Conservation (phyloP, 768 basidiomycete species). For the Psilocybe azurescens region DNA sequence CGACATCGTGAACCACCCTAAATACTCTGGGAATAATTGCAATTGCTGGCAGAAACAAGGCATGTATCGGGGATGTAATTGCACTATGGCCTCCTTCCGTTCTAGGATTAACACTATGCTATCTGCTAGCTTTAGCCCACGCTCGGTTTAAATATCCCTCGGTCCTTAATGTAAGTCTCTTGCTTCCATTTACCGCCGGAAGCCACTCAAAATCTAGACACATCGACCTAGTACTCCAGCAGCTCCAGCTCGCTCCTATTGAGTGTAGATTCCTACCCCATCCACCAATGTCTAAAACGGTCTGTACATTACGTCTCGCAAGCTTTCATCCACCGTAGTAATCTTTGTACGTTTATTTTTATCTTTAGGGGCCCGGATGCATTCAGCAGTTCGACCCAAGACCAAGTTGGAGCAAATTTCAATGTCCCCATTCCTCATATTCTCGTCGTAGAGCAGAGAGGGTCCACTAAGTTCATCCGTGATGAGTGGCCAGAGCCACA, state of each 20-base stretch:
- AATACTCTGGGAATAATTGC: not conserved
- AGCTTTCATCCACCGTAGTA: not conserved
- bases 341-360: not conserved
- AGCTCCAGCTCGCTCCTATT: not conserved
- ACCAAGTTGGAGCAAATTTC: not conserved
- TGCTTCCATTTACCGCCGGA: not conserved
- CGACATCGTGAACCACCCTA: not conserved
- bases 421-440: not conserved
- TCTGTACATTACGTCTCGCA: not conserved
- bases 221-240: not conserved
- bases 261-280: not conserved
- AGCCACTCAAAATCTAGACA: not conserved
- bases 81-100: not conserved
- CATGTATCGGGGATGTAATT: not conserved
- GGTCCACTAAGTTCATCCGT: not conserved
- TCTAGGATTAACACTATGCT: not conserved
- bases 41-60: not conserved
- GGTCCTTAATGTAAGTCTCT: not conserved
- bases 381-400: not conserved
- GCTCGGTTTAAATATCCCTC: not conserved
- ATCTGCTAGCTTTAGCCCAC: not conserved
- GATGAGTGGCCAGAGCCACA: not conserved
- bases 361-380: not conserved
- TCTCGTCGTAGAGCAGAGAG: not conserved
- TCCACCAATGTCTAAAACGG: not conserved